phyloP scores from a whole-genome alignment of 345 rosid species.

The Eucalyptus tenuipes region DNA sequence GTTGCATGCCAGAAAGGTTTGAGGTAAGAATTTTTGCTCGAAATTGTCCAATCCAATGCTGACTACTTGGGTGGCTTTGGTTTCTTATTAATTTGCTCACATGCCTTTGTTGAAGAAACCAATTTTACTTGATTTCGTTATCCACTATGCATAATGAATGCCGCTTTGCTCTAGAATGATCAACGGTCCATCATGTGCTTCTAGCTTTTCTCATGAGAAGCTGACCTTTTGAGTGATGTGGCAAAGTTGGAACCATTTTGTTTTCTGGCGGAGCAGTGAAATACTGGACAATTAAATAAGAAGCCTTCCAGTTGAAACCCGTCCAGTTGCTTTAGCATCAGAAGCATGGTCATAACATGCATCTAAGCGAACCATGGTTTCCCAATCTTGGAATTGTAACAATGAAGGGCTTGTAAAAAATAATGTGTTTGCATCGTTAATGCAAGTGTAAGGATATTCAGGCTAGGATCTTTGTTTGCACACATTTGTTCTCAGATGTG shows the following conservation, averaged over 20 bases:
- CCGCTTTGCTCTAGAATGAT: background rate
- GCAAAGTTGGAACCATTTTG: too few species aligned
- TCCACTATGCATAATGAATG: background rate
- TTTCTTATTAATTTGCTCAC: background rate
- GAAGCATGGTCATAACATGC: background rate
- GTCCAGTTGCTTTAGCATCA: background rate
- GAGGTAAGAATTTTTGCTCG: slow-evolving; percentile 31
- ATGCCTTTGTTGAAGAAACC: background rate
- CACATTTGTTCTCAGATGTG: background rate
- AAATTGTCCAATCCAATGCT: background rate
- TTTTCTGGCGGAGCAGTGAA: background rate
- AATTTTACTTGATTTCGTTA: background rate
- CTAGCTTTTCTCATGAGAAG: background rate
- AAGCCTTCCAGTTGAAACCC: background rate
- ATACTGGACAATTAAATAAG: background rate
- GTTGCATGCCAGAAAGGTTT: slow-evolving; percentile 95
- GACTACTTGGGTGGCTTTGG: background rate
- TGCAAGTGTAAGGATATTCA: background rate
- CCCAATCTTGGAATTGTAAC: background rate
- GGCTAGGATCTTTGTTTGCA: background rate
- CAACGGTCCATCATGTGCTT: background rate
- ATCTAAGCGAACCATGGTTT: background rate
- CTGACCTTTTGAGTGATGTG: background rate
- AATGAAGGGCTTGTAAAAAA: background rate
- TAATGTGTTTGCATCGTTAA: background rate